Percentiles rank a stretch among this genome's conserved stretches.
phyloP scores from a whole-genome alignment of 2,329 filamentous ascomycete genomes.

The Penicillium griseofulvum region DNA sequence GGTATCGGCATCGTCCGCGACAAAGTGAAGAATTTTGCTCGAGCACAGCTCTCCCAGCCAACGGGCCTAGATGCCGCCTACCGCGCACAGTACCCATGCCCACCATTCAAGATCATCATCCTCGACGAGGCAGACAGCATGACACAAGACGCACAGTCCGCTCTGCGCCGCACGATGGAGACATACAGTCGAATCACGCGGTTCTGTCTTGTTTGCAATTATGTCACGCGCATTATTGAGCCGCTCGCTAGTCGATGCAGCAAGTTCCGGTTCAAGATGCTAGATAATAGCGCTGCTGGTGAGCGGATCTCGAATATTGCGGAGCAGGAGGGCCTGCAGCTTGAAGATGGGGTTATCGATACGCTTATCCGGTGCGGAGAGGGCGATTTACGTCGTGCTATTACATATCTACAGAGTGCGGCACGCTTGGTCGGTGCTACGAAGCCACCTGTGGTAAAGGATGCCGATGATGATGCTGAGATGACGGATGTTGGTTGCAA shows the following conservation, averaged over 20 bases:
- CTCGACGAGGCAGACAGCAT: slow-evolving; percentile 98
- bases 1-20: slow-evolving; percentile 96
- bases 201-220: slow-evolving; percentile 98
- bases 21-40: slow-evolving; percentile 97
- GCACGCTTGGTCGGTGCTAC: slow-evolving; percentile 75
- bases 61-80: slow-evolving; percentile 64
- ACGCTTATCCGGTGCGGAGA: slow-evolving; percentile 84
- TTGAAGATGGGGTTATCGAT: slow-evolving; percentile 78
- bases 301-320: slow-evolving; percentile 81
- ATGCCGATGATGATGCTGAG: slow-evolving; percentile 56
- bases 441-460: slow-evolving; percentile 42
- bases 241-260: slow-evolving; percentile 88
- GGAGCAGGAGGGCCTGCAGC: slow-evolving; percentile 67
- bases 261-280: slow-evolving; percentile 96
- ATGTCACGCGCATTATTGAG: slow-evolving; percentile 97
- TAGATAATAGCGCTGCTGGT: slow-evolving; percentile 82
- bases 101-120: slow-evolving; percentile 98
- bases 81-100: slow-evolving; percentile 75
- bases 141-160: slow-evolving; percentile 96
- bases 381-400: slow-evolving; percentile 91
- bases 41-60: slow-evolving; percentile 86
- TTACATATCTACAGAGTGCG: slow-evolving; percentile 94
- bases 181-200: slow-evolving; percentile 94
- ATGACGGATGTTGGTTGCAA: slow-evolving; percentile 59
- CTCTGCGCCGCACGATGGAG: slow-evolving; percentile 94